Base-by-base conservation (phyloP, 2,329 filamentous ascomycete species). In the Ceratocystiopsis sp. region DNA sequence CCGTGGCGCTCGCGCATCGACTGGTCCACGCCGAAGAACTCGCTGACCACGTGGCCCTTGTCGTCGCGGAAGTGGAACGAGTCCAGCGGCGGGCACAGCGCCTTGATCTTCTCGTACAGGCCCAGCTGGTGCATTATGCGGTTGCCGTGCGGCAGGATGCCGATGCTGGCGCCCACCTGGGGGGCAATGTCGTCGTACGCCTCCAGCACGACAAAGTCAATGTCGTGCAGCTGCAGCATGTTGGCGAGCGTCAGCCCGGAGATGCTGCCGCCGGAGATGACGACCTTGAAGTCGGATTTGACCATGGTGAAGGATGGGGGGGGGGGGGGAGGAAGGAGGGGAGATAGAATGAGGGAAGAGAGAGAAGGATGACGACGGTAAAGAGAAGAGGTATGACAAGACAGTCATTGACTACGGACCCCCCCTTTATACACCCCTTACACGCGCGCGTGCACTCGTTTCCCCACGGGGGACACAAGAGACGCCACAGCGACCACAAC, bases 121-220 rank as follows among this genome's bases (percentile, higher is more conserved):
- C 66, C 68, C 0, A 74, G 51, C 51, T 75, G 71, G 41, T 72
- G 68, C 0, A 72, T 51, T 8, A 73, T 63, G 0, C 63, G 57
- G 4, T 54, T 45, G 0, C 64, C 64, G 16, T 65, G 58, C 0
- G 68, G 57, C 0, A 60, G 46, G 0, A 73, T 48, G 1, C 59
- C 65, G 25, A 75, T 67, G 4, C 59, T 63, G 0, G 67, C 68
- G 0, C 71, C 70, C 0, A 64, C 54, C 17, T 62, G 55, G 0
- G 68, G 67, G 0, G 61, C 61, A 18, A 72, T 61, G 0, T 59
- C 51, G 0, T 46, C 21, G 38, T 64, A 54, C 0, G 55, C 53
- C 47, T 75, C 69, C 0, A 75, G 57, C 0, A 74, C 45, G 2
- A 69, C 45, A 50, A 65, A 73, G 47, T 71, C 62, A 43, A 74